Evolutionary conservation across 768 basidiomycete genomes (phyloP).

Genomic region (Rhodotorula toruloides): DNA sequence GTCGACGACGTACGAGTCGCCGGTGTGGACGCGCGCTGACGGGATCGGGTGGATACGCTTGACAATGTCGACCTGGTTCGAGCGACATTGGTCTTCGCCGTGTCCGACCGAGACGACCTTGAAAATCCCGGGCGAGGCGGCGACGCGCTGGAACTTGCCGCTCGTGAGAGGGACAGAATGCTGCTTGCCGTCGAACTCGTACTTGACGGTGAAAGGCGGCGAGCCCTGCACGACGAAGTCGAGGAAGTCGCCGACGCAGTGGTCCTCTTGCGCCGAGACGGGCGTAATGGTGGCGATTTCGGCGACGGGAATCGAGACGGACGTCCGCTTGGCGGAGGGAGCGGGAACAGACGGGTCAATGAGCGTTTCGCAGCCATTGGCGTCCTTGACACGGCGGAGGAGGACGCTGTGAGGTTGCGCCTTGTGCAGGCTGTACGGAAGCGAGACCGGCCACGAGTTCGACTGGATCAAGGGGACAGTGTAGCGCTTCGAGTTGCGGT

Average conservation of each 20-base stretch:
- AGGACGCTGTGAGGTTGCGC: constrained; percentile 75
- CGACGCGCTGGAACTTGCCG: constrained; percentile 73
- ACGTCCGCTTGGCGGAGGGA: background rate
- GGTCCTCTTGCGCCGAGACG: constrained; percentile 68
- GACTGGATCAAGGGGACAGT: constrained; percentile 53
- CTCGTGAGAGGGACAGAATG: constrained; percentile 65
- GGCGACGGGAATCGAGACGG: constrained; percentile 63
- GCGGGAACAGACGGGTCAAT: constrained; percentile 55
- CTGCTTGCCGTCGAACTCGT: constrained; percentile 66
- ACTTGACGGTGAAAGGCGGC: constrained; percentile 88
- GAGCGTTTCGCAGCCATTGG: constrained; percentile 73
- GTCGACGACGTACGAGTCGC: constrained; percentile 71
- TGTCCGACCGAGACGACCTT: constrained; percentile 82
- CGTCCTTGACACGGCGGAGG: constrained; percentile 72
- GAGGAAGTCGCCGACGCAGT: constrained; percentile 81
- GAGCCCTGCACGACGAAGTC: constrained; percentile 92
- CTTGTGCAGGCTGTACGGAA: constrained; percentile 66
- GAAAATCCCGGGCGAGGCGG: constrained; percentile 77
- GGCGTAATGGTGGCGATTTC: constrained; percentile 91
- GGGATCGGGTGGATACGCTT: constrained; percentile 69
- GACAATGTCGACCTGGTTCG: constrained; percentile 26
- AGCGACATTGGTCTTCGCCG: constrained; percentile 78
- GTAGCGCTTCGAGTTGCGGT: constrained; percentile 59
- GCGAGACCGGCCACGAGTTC: constrained; percentile 63
- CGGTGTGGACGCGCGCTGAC: constrained; percentile 80